Conservation (phyloP, 225 moss, liverwort and hornwort species). For the Rhytidiadelphus loreus region DNA sequence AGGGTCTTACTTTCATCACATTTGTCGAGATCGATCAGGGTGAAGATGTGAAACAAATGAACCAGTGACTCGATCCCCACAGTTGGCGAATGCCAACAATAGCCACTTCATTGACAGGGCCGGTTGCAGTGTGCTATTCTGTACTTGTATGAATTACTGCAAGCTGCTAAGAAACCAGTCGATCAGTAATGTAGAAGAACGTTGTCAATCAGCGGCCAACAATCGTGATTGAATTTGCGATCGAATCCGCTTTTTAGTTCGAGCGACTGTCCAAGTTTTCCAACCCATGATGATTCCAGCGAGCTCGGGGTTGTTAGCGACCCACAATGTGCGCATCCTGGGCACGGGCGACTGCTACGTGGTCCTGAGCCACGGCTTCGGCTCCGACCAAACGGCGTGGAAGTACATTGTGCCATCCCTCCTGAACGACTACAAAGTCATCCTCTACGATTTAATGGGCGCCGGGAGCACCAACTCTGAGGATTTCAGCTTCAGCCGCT, state of each 20-base stretch:
- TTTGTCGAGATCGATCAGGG: background rate
- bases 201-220: background rate
- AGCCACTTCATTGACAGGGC: background rate
- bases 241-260: background rate
- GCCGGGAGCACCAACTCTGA: background rate
- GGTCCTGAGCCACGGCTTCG: background rate
- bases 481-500: background rate
- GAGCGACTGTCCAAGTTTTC: background rate
- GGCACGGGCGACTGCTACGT: background rate
- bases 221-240: background rate
- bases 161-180: background rate
- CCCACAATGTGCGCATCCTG: background rate
- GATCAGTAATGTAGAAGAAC: background rate
- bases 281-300: background rate
- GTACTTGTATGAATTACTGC: background rate
- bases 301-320: background rate
- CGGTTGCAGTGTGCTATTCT: background rate
- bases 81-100: background rate
- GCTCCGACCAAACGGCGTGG: background rate
- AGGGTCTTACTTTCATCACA: background rate
- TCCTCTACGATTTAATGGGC: background rate
- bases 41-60: background rate
- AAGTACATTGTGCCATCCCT: background rate
- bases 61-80: background rate
- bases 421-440: background rate